A percentile compares a stretch with the other conserved stretches of the same genome.
Evolutionary conservation across 2,329 filamentous ascomycete genomes (phyloP).

Genomic region (Phaeomoniella chlamydospora): DNA sequence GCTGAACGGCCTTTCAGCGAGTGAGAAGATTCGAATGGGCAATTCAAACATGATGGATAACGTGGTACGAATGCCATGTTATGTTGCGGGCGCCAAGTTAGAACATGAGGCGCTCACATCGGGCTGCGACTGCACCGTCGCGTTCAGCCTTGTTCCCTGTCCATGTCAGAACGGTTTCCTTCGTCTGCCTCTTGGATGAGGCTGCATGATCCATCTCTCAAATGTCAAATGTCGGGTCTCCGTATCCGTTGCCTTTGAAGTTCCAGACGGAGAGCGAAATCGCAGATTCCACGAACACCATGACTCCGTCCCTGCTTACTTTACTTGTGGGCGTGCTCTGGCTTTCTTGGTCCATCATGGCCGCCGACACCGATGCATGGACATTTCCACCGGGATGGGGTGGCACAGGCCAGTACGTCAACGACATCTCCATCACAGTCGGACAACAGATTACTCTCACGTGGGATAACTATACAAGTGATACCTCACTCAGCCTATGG

Average conservation of each 20-base stretch:
- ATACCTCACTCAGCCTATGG: background rate
- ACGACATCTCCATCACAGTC: background rate
- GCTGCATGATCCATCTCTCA: background rate
- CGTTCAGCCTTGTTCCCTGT: background rate
- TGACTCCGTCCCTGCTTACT: background rate
- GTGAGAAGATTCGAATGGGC: too few relatives aligned
- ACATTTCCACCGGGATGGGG: constrained; percentile 1
- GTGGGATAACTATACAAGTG: background rate
- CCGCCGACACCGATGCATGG: constrained; percentile 12
- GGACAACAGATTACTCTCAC: constrained; percentile 1
- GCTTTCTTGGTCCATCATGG: background rate
- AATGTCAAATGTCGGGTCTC: background rate
- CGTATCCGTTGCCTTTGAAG: background rate
- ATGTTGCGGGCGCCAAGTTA: too few relatives aligned
- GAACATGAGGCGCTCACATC: background rate
- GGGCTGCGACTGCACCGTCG: background rate
- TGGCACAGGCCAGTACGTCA: background rate
- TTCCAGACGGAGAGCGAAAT: background rate
- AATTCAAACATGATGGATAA: too few relatives aligned
- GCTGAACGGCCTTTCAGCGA: too few relatives aligned
- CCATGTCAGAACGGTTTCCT: background rate
- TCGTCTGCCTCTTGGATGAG: background rate
- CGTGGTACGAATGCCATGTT: too few relatives aligned
- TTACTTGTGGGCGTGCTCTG: background rate
- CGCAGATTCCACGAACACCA: background rate